phyloP scores from a whole-genome alignment of 78 protist species.

The Dictyostelium firmibasis region DNA sequence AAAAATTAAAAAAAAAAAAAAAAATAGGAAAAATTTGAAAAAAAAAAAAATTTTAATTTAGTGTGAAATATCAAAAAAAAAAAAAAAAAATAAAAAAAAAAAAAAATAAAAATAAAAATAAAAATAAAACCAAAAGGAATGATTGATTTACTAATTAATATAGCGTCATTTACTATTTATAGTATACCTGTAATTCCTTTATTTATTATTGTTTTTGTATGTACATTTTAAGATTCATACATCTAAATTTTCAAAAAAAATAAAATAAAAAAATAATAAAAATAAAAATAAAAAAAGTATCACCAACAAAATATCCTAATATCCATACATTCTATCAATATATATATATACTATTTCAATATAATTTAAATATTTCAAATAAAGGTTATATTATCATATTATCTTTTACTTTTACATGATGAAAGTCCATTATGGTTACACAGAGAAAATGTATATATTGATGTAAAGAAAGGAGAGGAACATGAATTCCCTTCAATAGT shows the following conservation, averaged over 20 bases:
- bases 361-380: not conserved
- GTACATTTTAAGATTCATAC: not conserved
- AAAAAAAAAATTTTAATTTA: no score
- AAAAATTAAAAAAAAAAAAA: no score
- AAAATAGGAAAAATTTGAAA: no score
- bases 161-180: not conserved
- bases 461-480: constrained; percentile 14
- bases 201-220: not conserved
- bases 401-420: constrained; percentile 26
- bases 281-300: not conserved
- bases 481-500: constrained; percentile 10
- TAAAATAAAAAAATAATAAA: not conserved
- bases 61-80: no score
- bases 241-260: no score
- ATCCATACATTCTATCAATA: no score
- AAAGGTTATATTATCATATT: constrained; percentile 8
- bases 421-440: constrained; percentile 58
- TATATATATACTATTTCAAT: no score
- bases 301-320: not conserved
- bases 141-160: not conserved
- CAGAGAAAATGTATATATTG: constrained; percentile 34
- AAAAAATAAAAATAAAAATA: not conserved
- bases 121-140: not conserved
- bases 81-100: not conserved
- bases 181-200: not conserved